Base-by-base conservation (phyloP, 2,329 filamentous ascomycete genomes). In the Aspergillus sp. region DNA sequence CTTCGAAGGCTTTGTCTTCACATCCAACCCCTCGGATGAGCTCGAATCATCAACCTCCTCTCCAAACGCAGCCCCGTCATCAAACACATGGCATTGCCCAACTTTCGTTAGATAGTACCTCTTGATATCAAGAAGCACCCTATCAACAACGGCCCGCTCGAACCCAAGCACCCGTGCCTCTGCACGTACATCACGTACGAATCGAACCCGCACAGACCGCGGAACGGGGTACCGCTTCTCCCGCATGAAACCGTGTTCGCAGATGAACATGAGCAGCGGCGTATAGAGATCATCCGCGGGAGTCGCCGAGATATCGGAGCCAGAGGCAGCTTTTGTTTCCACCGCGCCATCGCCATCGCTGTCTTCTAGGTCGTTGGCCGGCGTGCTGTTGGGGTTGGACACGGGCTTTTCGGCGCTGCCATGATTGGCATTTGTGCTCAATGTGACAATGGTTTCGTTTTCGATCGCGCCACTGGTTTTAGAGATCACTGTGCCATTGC, bases 51-150 rank as follows among this genome's bases (percentile, higher is more conserved):
- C 57, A 13, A 68, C 59, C 52, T 71, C 67, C n/a, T 64, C 57
- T 5, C 67, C 68, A 34, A 67, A 68, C 2, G 52, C 40, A 5
- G 57, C 56, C 1, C 57, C 27, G n/a, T 54, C 51, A 15, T 15
- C 24, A 39, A 49, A 50, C 34, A 17, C 30, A 33, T 24, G 46
- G 1, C 9, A 27, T 20, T 61, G 54, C 2, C 51, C 57, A 19
- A 59, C 55, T 3, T 54, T 19, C 2, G 65, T 60, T 2, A 70
- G 59, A 52, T 68, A 72, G 3, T 54, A 58, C 22, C 49, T 61
- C 44, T 63, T 66, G n/a, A 70, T 61, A 39, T 67, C 65, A 15
- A 54, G 55, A 2, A 67, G 46, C 19, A 72, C 55, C 11, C 50
- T 30, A 39, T 56, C 51, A 4, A 66, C 39, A 2, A 41, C 37